These are phyloP conservation scores for Dalbergia cultrata DNA, from an alignment of 306 rosid genomes.

Conservation along the genomic window DNA sequence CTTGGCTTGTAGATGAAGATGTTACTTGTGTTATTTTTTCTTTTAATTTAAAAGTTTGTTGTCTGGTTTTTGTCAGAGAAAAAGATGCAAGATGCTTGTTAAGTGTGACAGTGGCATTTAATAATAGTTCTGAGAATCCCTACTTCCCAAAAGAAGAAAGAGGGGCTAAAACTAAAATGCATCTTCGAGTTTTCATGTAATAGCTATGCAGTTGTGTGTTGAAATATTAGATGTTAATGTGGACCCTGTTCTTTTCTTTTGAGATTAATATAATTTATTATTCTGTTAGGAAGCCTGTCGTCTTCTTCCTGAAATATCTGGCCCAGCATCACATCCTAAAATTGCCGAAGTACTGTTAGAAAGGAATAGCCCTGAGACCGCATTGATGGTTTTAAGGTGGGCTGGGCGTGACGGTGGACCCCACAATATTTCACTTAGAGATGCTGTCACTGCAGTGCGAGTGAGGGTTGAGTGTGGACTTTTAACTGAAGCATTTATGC, in stretches of 20 bases:
- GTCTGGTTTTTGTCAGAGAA: conserved; percentile 4
- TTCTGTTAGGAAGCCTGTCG: conserved; percentile 86
- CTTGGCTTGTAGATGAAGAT: conserved; percentile 20
- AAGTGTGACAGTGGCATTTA: not conserved
- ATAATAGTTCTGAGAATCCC: not conserved
- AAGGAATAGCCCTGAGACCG: conserved; percentile 86
- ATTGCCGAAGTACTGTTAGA: conserved; percentile 93
- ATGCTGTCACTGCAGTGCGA: conserved; percentile 95
- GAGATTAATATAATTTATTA: conserved; percentile 47
- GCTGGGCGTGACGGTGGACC: conserved; percentile 85
- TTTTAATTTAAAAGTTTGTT: not conserved
- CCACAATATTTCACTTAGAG: conserved; percentile 71
- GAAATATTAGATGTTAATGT: not conserved
- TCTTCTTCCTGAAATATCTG: conserved; percentile 91
- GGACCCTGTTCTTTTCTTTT: conserved; percentile 4
- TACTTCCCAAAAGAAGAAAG: conserved; percentile 8
- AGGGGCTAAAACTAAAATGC: conserved; percentile 18
- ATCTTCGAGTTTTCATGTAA: conserved; percentile 10
- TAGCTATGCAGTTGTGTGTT: not conserved
- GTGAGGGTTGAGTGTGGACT: conserved; percentile 98
- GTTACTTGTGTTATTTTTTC: not conserved
- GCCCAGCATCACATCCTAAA: conserved; percentile 89
- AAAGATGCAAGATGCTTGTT: conserved; percentile 5
- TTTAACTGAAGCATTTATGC: conserved; percentile 91
- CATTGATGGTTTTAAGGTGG: conserved; percentile 94